Percentiles rank a stretch among this genome's conserved stretches.
Evolutionary conservation across 2,329 filamentous ascomycete genomes (phyloP).

Genomic region (Colletotrichum gigasporum): DNA sequence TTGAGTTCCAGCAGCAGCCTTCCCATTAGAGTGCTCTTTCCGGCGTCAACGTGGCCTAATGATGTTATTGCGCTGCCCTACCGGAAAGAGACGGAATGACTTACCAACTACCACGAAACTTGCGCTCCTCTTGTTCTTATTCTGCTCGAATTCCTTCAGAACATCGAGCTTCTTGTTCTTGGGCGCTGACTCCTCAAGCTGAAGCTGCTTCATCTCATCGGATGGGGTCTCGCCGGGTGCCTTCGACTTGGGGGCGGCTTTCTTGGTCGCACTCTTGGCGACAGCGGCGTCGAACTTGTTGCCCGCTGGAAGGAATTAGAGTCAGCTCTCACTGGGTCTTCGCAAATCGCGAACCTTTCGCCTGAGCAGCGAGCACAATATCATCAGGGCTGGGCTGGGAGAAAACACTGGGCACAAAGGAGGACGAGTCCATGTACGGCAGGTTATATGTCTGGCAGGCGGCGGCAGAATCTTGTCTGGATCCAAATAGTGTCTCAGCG

Average conservation of each 20-base stretch:
- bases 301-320: conserved; percentile 65
- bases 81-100: conserved; percentile 39
- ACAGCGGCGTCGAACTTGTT: conserved; percentile 51
- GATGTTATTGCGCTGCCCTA: conserved; percentile 3
- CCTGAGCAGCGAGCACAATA: conserved; percentile 85
- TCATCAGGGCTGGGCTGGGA: conserved; percentile 91
- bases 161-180: conserved; percentile 87
- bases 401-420: conserved; percentile 71
- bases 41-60: conserved; percentile 92
- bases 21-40: conserved; percentile 98
- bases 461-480: conserved; percentile 38
- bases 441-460: conserved; percentile 48
- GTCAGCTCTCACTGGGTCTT: conserved; percentile 59
- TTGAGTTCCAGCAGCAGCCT: conserved; percentile 89
- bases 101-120: conserved; percentile 94
- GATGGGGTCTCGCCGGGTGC: conserved; percentile 39
- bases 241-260: conserved; percentile 40
- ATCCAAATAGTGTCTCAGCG: conserved; percentile 61
- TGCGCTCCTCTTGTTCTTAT: conserved; percentile 79
- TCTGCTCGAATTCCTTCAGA: conserved; percentile 79
- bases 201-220: conserved; percentile 48
- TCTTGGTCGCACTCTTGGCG: conserved; percentile 49
- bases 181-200: conserved; percentile 63
- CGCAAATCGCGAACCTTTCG: conserved; percentile 79
- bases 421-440: conserved; percentile 60